Evolutionary conservation across 108 stramenopile genomes (phyloP).

Genomic region (Hondaea fermentalgiana): DNA sequence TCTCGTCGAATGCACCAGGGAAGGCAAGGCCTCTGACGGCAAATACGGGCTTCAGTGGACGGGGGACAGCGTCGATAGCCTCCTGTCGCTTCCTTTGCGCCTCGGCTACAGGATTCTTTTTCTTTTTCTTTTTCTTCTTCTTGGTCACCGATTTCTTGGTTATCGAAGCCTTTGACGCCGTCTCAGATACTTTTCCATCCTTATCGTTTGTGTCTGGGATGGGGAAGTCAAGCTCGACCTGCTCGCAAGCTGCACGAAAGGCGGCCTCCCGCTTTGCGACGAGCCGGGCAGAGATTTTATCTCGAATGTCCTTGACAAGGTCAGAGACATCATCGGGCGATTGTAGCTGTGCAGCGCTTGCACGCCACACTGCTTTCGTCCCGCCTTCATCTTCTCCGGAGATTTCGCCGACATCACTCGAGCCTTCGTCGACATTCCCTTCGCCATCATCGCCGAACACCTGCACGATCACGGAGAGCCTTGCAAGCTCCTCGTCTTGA

Average conservation of each 20-base stretch:
- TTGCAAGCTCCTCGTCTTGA: no score
- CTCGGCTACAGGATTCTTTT: neutral
- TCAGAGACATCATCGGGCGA: neutral
- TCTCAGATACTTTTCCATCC: no score
- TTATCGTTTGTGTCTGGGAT: neutral
- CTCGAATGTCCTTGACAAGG: neutral
- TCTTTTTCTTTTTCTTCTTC: neutral
- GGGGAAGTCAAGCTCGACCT: neutral
- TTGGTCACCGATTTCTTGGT: neutral
- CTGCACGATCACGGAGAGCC: no score
- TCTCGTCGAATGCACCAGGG: neutral
- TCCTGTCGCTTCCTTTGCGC: neutral
- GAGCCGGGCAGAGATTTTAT: neutral
- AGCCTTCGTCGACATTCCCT: no score
- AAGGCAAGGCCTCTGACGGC: neutral
- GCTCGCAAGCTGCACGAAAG: neutral
- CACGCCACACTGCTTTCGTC: no score
- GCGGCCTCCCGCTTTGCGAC: neutral
- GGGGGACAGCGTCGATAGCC: neutral
- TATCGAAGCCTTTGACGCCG: no score
- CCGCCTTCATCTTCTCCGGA: neutral
- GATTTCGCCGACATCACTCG: no score
- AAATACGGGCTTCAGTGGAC: neutral
- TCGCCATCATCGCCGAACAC: no score
- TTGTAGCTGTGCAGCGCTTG: neutral